These are phyloP conservation scores for Tothia fuscella DNA, from an alignment of 2,329 filamentous ascomycete genomes.

Conservation along the genomic window DNA sequence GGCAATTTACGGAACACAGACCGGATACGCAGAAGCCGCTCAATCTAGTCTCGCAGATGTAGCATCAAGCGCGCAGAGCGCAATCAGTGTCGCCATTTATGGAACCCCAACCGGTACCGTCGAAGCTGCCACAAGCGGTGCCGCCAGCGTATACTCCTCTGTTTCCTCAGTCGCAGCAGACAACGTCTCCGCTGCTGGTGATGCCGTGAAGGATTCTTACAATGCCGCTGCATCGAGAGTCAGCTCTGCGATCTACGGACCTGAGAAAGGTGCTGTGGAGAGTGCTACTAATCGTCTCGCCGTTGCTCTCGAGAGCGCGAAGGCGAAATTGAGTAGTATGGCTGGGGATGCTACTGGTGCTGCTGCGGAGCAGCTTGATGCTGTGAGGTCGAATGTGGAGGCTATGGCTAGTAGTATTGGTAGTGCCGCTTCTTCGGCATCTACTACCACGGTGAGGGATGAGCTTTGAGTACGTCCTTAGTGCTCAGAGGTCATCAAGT, in stretches of 20 bases:
- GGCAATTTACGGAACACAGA: constrained; percentile 43
- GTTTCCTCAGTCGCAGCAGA: constrained; percentile 31
- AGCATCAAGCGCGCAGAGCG: constrained; percentile 40
- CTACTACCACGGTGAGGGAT: constrained; percentile 38
- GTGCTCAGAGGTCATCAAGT: background rate
- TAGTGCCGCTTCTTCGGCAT: constrained; percentile 31
- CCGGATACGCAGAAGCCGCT: constrained; percentile 41
- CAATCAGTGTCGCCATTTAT: constrained; percentile 43
- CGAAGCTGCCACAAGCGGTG: constrained; percentile 40
- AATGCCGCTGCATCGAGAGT: constrained; percentile 20
- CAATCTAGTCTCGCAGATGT: constrained; percentile 42
- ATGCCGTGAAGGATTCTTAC: constrained; percentile 18
- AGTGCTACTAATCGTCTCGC: constrained; percentile 30
- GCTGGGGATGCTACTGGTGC: constrained; percentile 14
- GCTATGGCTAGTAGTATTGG: constrained; percentile 35
- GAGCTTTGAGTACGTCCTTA: constrained; percentile 32
- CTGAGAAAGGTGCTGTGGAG: constrained; percentile 33
- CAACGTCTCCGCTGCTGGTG: constrained; percentile 18
- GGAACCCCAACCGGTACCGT: constrained; percentile 40
- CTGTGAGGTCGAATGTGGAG: constrained; percentile 20
- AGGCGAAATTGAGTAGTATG: constrained; percentile 29
- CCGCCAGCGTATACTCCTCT: constrained; percentile 40
- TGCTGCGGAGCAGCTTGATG: constrained; percentile 20
- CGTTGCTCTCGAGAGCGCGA: constrained; percentile 32
- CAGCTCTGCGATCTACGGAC: constrained; percentile 36